These are phyloP conservation scores for Pochonia chlamydosporia DNA, from an alignment of 2,329 filamentous ascomycete genomes.

Conservation along the genomic window DNA sequence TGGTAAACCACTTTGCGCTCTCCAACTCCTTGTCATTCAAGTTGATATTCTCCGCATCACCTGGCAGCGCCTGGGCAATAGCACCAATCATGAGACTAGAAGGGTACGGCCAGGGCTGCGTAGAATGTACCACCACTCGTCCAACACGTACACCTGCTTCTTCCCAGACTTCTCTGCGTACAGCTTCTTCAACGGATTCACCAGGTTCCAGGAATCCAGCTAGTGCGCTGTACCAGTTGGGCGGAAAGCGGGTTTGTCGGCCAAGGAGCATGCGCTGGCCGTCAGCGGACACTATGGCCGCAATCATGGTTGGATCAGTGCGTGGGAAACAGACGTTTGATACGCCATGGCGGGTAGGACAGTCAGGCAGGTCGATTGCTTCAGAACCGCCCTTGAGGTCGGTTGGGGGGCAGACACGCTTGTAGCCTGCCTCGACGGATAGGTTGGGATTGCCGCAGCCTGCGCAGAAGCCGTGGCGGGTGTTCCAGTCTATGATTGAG, in stretches of 20 bases:
- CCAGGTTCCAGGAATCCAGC: slow-evolving; percentile 82
- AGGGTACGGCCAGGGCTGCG: slow-evolving; percentile 84
- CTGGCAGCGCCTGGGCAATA: slow-evolving; percentile 75
- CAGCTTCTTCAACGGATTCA: slow-evolving; percentile 79
- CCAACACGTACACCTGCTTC: slow-evolving; percentile 73
- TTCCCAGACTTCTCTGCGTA: slow-evolving; percentile 80
- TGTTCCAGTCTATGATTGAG: slow-evolving; percentile 90
- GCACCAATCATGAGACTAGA: slow-evolving; percentile 82
- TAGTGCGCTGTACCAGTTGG: slow-evolving; percentile 81
- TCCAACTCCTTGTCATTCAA: slow-evolving; percentile 90
- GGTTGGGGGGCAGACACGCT: slow-evolving; percentile 69
- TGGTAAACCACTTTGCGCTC: slow-evolving; percentile 78
- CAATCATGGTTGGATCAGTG: slow-evolving; percentile 92
- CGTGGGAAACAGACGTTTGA: slow-evolving; percentile 90
- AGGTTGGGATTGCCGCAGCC: slow-evolving; percentile 81
- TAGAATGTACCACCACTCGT: slow-evolving; percentile 74
- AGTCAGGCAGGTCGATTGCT: slow-evolving; percentile 38
- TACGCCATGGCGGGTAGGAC: slow-evolving; percentile 75
- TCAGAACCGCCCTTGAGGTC: slow-evolving; percentile 46
- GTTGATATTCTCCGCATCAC: slow-evolving; percentile 68
- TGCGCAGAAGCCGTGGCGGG: slow-evolving; percentile 84
- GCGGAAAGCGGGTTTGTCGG: slow-evolving; percentile 76
- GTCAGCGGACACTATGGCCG: slow-evolving; percentile 80
- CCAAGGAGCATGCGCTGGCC: slow-evolving; percentile 76
- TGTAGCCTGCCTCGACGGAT: slow-evolving; percentile 72